Evolutionary conservation across 2,329 filamentous ascomycete genomes (phyloP).

Genomic region (Neonectria coccinea): DNA sequence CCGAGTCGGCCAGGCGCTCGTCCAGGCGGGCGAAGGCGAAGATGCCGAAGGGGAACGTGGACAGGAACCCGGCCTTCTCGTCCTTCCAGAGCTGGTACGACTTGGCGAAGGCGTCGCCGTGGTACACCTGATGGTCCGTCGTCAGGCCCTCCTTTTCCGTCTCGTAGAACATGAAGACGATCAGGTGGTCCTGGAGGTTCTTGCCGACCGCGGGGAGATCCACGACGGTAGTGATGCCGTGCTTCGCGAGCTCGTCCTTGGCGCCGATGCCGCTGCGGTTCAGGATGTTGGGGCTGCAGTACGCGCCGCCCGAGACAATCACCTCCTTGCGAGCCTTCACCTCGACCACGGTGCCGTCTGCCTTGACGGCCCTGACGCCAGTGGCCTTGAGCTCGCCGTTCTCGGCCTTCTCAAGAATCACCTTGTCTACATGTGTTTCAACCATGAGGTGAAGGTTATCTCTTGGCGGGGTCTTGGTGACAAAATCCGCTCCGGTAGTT

Average conservation of each 20-base stretch:
- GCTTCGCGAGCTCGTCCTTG: constrained; percentile 54
- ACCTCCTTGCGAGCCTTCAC: constrained; percentile 53
- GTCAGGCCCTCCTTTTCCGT: constrained; percentile 64
- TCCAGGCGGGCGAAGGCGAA: constrained; percentile 73
- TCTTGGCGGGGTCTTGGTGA: constrained; percentile 53
- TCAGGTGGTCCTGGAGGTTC: constrained; percentile 62
- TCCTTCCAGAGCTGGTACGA: constrained; percentile 68
- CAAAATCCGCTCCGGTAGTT: constrained; percentile 66
- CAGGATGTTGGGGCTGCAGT: constrained; percentile 64
- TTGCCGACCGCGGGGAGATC: constrained; percentile 62
- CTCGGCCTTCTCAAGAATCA: constrained; percentile 56
- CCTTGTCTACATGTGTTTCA: constrained; percentile 63
- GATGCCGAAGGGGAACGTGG: constrained; percentile 71
- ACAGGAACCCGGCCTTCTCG: constrained; percentile 67
- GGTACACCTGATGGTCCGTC: constrained; percentile 66
- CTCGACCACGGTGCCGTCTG: constrained; percentile 55
- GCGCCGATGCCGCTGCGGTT: constrained; percentile 65
- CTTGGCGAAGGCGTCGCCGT: constrained; percentile 62
- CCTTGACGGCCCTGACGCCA: constrained; percentile 56
- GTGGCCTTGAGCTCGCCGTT: constrained; percentile 56
- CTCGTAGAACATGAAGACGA: constrained; percentile 72
- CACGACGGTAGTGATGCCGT: constrained; percentile 56
- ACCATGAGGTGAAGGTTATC: constrained; percentile 62
- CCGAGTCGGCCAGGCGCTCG: constrained; percentile 65
- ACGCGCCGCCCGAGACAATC: constrained; percentile 60